Conservation (phyloP, 441 rosid species). For the Cnidoscolus chayamansa region DNA sequence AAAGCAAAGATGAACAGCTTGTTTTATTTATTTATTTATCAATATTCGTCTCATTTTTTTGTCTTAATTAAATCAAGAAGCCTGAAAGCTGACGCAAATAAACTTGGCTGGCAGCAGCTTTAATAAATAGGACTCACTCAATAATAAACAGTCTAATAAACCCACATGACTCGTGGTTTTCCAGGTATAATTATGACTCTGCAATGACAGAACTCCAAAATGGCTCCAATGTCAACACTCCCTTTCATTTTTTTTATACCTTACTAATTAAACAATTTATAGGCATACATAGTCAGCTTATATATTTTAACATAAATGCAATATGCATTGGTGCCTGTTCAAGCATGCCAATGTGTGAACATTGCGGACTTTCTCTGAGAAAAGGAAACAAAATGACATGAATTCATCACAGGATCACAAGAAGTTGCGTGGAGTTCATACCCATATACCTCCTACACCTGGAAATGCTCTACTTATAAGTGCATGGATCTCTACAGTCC, state of each 20-base stretch:
- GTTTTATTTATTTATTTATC: not conserved
- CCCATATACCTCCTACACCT: too few species aligned
- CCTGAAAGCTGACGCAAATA: conserved; percentile 18
- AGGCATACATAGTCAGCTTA: not conserved
- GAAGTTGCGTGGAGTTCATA: too few species aligned
- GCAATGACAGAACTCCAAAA: not conserved
- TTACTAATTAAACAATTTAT: not conserved
- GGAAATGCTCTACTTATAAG: too few species aligned
- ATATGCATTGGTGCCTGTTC: not conserved
- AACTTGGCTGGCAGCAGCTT: not conserved
- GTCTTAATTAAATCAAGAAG: conserved; percentile 12
- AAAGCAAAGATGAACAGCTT: not conserved
- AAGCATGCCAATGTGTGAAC: not conserved
- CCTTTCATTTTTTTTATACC: not conserved
- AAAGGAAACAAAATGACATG: not conserved
- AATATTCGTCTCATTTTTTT: conserved; percentile 10
- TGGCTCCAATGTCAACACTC: not conserved
- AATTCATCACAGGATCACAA: too few species aligned
- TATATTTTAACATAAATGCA: conserved; percentile 6
- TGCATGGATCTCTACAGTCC: too few species aligned
- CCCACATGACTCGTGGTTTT: not conserved
- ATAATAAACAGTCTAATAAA: not conserved
- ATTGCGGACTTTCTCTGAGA: not conserved
- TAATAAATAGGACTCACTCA: not conserved
- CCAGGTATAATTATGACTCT: not conserved